A percentile compares a stretch with the other conserved stretches of the same genome.
phyloP scores from a whole-genome alignment of 371 early-diverging fungal species.

The Actinomucor elegans region DNA sequence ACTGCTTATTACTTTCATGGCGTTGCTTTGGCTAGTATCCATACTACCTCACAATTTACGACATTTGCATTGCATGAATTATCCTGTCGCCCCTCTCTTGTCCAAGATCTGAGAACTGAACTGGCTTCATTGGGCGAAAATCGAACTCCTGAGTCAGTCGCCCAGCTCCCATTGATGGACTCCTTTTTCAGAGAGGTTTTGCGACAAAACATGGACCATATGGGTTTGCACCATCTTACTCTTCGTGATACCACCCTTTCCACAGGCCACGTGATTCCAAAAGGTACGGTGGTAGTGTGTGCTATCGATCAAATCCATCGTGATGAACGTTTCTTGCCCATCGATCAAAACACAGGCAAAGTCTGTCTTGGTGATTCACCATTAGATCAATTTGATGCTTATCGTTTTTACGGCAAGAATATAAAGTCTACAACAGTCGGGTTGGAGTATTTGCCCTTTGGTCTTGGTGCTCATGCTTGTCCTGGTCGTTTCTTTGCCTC shows the following conservation, averaged over 20 bases:
- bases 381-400: constrained; percentile 26
- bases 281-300: constrained; percentile 31
- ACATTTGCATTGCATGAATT: constrained; percentile 36
- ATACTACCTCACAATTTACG: constrained; percentile 40
- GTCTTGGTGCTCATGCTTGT: constrained; percentile 45
- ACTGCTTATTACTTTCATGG: constrained; percentile 35
- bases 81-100: constrained; percentile 28
- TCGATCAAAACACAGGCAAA: constrained; percentile 4
- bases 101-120: constrained; percentile 23
- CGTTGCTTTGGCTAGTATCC: constrained; percentile 42
- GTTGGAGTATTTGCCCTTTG: constrained; percentile 24
- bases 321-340: constrained; percentile 2
- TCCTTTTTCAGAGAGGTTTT: constrained; percentile 54
- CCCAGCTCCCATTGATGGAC: constrained; percentile 40
- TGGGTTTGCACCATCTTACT: constrained; percentile 38
- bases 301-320: constrained; percentile 28
- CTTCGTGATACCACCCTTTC: constrained; percentile 33
- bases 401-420: constrained; percentile 21
- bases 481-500: constrained; percentile 55
- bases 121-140: constrained; percentile 9
- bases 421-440: constrained; percentile 25
- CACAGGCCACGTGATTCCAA: constrained; percentile 43
- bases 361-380: neutral
- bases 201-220: constrained; percentile 28
- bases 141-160: constrained; percentile 29